Base-by-base conservation (phyloP, 495 filamentous ascomycete genomes). In the Tuber magnatum region DNA sequence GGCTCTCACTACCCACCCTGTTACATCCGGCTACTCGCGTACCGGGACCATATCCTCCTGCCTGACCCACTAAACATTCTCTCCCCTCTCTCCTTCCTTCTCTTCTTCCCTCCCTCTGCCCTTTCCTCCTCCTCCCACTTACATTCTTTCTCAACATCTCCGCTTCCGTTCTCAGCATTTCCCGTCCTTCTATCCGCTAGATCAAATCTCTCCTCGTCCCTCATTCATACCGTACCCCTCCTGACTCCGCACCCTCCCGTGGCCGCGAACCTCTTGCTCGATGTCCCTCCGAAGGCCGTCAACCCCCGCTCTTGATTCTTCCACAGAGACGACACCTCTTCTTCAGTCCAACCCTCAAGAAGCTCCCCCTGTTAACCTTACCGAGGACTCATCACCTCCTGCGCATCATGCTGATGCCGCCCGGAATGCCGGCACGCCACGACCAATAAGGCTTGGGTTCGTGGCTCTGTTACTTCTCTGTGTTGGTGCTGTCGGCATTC, bases 371-470 rank as follows among this genome's bases (percentile, higher is more conserved):
- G 56, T 65, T 35, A 35, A 12, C 56, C 32, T 16, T 5, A 35
- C 56, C 28, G 28, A 65, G 28, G 56, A 20, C 56, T 28, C 14
- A 65, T 35, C 28, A 18, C 14, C 12, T 0, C n/a, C 56, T 18
- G 3, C 14, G n/a, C n/a, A 32, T 20, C 28, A 35, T 32, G 28
- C 4, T 0, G 56, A 18, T 35, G 3, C 56, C 14, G 1, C 56
- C 16, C 14, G 5, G 32, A 7, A 32, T 6, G 1, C 56, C 14
- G 14, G 14, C 14, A 28, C 56, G 56, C 28, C 56, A 72, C 80
- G 77, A 61, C 75, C 85, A 74, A 85, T 85, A 84, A 91, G 88
- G 89, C 86, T 89, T 18, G 86, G 85, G n/a, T 80, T 90, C 16
- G 81, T 91, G 61, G 86, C 88, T 8, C 83, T 91, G 16, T 32